A percentile compares a stretch with the other conserved stretches of the same genome.
Conservation (phyloP, 208 protist species). For the Acanthamoeba triangularis region DNA sequence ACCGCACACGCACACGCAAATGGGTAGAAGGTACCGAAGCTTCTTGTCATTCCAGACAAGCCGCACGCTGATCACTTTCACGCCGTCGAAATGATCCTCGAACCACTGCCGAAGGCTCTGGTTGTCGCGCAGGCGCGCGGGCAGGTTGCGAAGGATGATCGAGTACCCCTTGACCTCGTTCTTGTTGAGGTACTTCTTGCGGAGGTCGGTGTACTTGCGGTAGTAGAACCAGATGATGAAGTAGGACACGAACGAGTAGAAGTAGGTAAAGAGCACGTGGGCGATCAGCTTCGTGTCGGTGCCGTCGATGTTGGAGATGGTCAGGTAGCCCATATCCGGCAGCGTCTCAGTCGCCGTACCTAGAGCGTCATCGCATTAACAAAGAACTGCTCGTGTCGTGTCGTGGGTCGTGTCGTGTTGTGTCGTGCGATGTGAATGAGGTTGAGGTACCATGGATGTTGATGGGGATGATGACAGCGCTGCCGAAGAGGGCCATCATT, state of each 20-base stretch:
- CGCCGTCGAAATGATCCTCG: slow-evolving; percentile 57
- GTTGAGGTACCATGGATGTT: slow-evolving; percentile 3
- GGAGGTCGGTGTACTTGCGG: slow-evolving; percentile 53
- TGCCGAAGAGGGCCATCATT: slow-evolving; percentile 66
- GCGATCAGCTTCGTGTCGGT: slow-evolving; percentile 63
- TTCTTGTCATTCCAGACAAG: slow-evolving; percentile 62
- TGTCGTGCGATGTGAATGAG: background rate
- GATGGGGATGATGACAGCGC: slow-evolving; percentile 60
- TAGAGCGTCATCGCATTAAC: background rate
- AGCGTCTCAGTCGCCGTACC: background rate
- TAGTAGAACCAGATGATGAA: slow-evolving; percentile 68
- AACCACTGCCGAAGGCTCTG: slow-evolving; percentile 22
- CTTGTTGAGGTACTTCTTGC: slow-evolving; percentile 73
- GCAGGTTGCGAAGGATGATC: slow-evolving; percentile 51
- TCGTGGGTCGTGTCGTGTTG: background rate
- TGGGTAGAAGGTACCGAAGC: background rate
- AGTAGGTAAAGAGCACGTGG: slow-evolving; percentile 65
- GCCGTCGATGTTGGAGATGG: slow-evolving; percentile 43
- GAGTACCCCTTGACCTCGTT: slow-evolving; percentile 63
- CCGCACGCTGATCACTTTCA: background rate
- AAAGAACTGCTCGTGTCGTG: background rate
- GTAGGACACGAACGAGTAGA: slow-evolving; percentile 65
- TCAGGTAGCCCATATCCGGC: slow-evolving; percentile 22
- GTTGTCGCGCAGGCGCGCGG: slow-evolving; percentile 18
- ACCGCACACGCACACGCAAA: too few relatives aligned